phyloP scores from a whole-genome alignment of 305 asterid genomes.

The Caryopteris hybrid region DNA sequence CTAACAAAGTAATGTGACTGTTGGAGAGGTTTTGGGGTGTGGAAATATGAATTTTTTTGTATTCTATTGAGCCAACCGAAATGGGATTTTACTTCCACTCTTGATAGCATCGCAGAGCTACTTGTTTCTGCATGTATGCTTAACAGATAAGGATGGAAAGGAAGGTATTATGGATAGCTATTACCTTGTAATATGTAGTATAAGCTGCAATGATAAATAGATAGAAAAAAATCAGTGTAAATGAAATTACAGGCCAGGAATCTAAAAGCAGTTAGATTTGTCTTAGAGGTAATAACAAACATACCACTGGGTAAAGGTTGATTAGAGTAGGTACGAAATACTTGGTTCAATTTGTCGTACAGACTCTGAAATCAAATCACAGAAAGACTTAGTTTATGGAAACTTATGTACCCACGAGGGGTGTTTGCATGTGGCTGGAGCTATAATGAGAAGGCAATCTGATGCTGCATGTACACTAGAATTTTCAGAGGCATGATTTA shows the following conservation, averaged over 20 bases:
- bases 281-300: conserved; percentile 11
- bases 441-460: conserved; percentile 8
- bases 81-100: conserved; percentile 15
- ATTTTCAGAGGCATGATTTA: conserved; percentile 1
- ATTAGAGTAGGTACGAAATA: conserved; percentile 47
- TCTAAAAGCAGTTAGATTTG: conserved; percentile 1
- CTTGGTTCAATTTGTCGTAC: conserved; percentile 77
- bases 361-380: conserved; percentile 51
- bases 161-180: conserved; percentile 22
- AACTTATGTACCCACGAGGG: background rate
- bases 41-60: background rate
- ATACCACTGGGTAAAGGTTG: conserved; percentile 53
- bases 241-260: background rate
- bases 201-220: conserved; percentile 57
- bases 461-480: background rate
- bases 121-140: conserved; percentile 2
- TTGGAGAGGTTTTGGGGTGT: background rate
- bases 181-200: conserved; percentile 78
- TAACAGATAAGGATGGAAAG: conserved; percentile 1
- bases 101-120: conserved; percentile 3
- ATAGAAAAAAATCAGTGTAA: conserved; percentile 10
- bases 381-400: conserved; percentile 1
- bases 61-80: background rate
- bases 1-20: background rate
- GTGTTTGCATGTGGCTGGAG: background rate